phyloP scores from a whole-genome alignment of 129 eudicot species.

The carrot (Daucus carota) region DNA sequence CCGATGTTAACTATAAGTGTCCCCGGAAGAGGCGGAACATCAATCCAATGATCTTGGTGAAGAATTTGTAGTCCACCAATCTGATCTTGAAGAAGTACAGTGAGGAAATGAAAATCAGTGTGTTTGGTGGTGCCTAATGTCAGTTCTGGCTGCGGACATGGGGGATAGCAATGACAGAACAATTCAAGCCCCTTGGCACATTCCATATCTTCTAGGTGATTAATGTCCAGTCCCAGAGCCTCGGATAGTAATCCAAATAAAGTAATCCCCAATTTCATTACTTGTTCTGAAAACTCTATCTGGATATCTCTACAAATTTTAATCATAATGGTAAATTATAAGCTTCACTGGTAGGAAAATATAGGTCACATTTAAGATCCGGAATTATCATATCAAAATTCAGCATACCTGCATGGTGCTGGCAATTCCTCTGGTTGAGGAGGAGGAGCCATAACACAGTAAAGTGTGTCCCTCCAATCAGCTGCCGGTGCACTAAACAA shows the following conservation, averaged over 20 bases:
- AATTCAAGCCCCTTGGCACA: conserved; percentile 3
- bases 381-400: too few relatives aligned
- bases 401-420: conserved; percentile 7
- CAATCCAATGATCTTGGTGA: not conserved
- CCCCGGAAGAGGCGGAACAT: not conserved
- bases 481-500: conserved; percentile 9
- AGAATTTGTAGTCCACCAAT: not conserved
- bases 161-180: not conserved
- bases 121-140: not conserved
- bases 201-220: conserved; percentile 1
- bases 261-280: conserved; percentile 3
- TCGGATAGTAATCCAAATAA: conserved; percentile 1
- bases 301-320: not conserved
- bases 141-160: conserved; percentile 6
- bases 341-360: too few relatives aligned
- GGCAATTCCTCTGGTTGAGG: conserved; percentile 21
- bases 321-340: too few relatives aligned
- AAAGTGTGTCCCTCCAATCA: conserved; percentile 20
- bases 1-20: not conserved
- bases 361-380: too few relatives aligned
- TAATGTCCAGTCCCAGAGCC: conserved; percentile 4
- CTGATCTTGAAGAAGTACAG: conserved; percentile 1
- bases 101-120: not conserved
- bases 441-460: not conserved
- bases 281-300: not conserved